Percentiles rank a stretch among this genome's conserved stretches.
Evolutionary conservation across 495 filamentous ascomycete genomes (phyloP).

Genomic region (Penicillium egyptiacum): DNA sequence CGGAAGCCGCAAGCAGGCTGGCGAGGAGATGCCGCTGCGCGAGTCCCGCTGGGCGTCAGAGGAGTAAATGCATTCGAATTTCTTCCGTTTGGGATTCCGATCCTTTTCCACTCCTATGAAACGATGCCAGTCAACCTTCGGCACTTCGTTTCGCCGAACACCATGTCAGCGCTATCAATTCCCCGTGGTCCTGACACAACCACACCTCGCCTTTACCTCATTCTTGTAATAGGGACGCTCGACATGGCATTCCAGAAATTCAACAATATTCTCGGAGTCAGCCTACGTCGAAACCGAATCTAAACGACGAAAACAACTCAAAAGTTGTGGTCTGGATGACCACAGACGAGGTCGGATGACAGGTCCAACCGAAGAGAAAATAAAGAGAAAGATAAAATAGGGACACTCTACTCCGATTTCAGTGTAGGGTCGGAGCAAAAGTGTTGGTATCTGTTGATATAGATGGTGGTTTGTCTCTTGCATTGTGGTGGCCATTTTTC

Average conservation of each 20-base stretch:
- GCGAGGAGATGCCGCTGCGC: constrained; percentile 65
- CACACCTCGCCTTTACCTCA: neutral
- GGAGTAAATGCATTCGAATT: constrained; percentile 19
- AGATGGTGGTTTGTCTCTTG: constrained; percentile 10
- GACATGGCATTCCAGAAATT: constrained; percentile 10
- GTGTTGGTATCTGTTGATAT: constrained; percentile 2
- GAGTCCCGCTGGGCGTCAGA: constrained; percentile 81
- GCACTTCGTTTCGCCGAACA: neutral
- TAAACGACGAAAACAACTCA: neutral
- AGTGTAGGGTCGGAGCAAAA: neutral
- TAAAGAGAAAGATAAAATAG: neutral
- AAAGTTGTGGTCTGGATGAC: constrained; percentile 4
- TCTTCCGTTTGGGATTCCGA: no score
- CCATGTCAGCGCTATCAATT: neutral
- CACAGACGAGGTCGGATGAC: constrained; percentile 3
- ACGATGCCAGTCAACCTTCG: neutral
- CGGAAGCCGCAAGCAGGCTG: constrained; percentile 55
- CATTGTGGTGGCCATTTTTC: constrained; percentile 11
- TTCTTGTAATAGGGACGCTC: neutral
- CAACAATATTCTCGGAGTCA: constrained; percentile 9
- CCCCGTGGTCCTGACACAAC: neutral
- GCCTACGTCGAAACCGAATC: neutral
- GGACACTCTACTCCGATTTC: neutral
- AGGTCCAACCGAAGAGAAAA: neutral
- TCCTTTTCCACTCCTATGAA: neutral